phyloP scores from a whole-genome alignment of 1,284 basidiomycete genomes.

The Cryptococcus jaspeensis region DNA sequence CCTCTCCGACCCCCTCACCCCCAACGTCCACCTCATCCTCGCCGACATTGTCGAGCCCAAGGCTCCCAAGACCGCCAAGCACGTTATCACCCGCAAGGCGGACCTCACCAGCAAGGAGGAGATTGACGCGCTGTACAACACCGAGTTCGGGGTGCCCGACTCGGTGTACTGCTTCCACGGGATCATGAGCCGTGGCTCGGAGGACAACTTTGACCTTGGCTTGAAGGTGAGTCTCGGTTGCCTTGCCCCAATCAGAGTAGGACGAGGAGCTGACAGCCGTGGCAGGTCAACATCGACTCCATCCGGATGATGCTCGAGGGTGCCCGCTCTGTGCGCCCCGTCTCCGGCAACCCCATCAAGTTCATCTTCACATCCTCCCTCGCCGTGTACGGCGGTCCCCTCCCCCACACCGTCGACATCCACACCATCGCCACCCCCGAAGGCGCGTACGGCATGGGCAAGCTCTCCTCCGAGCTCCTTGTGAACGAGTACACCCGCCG shows the following conservation, averaged over 20 bases:
- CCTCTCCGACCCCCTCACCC: slow-evolving; percentile 40
- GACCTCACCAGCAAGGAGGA: slow-evolving; percentile 56
- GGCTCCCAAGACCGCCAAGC: slow-evolving; percentile 50
- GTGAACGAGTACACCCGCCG: slow-evolving; percentile 64
- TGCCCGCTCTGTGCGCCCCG: slow-evolving; percentile 47
- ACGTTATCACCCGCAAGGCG: slow-evolving; percentile 54
- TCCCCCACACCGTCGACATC: slow-evolving; percentile 58
- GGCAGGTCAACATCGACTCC: slow-evolving; percentile 61
- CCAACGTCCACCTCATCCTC: slow-evolving; percentile 47
- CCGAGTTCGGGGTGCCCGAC: slow-evolving; percentile 42
- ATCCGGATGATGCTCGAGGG: slow-evolving; percentile 59
- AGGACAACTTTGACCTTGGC: slow-evolving; percentile 65
- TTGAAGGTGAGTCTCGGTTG: slow-evolving; percentile 47
- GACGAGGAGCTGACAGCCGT: background rate
- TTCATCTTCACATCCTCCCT: slow-evolving; percentile 65
- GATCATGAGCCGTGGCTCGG: slow-evolving; percentile 62
- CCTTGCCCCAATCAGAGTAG: background rate
- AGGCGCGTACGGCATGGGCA: slow-evolving; percentile 62
- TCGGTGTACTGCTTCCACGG: slow-evolving; percentile 61
- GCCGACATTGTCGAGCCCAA: slow-evolving; percentile 56
- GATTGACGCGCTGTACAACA: slow-evolving; percentile 52
- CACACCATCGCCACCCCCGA: slow-evolving; percentile 61
- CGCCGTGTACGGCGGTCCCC: slow-evolving; percentile 64
- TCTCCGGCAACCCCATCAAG: slow-evolving; percentile 48
- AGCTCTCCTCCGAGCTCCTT: slow-evolving; percentile 61